phyloP scores from a whole-genome alignment of 441 rosid genomes.

The Mallotus japonicus region DNA sequence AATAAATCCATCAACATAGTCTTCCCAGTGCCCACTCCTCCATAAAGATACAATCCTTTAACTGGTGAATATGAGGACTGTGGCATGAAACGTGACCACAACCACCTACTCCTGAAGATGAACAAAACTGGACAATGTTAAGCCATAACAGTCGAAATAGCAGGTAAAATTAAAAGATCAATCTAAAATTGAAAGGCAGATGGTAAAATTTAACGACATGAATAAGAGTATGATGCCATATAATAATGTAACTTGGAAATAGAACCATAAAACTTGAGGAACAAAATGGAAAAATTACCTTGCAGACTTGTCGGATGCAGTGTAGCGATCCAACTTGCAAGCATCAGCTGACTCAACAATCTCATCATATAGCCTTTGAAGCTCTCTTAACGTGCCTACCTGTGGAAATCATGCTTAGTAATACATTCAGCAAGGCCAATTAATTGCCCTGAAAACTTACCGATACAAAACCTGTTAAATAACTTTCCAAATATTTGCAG shows the following conservation, averaged over 20 bases:
- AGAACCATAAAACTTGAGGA: constrained; percentile 10
- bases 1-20: constrained; percentile 99
- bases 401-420: constrained; percentile 36
- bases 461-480: background rate
- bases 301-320: constrained; percentile 66
- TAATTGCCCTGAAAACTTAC: background rate
- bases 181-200: background rate
- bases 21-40: constrained; percentile 98
- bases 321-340: constrained; percentile 83
- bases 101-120: constrained; percentile 82
- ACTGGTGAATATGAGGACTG: constrained; percentile 74
- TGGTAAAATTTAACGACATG: background rate
- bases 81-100: constrained; percentile 84
- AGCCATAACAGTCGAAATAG: constrained; percentile 4
- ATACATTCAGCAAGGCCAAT: constrained; percentile 16
- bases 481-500: background rate
- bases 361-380: constrained; percentile 88
- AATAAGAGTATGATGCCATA: background rate
- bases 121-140: constrained; percentile 11
- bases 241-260: constrained; percentile 14
- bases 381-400: constrained; percentile 78
- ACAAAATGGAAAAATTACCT: constrained; percentile 44
- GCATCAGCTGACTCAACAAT: constrained; percentile 73
- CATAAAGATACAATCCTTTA: constrained; percentile 87
- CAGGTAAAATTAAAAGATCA: background rate